Evolutionary conservation across 106 monocot species (phyloP).

Genomic region (Dioscorea zingiberensis): DNA sequence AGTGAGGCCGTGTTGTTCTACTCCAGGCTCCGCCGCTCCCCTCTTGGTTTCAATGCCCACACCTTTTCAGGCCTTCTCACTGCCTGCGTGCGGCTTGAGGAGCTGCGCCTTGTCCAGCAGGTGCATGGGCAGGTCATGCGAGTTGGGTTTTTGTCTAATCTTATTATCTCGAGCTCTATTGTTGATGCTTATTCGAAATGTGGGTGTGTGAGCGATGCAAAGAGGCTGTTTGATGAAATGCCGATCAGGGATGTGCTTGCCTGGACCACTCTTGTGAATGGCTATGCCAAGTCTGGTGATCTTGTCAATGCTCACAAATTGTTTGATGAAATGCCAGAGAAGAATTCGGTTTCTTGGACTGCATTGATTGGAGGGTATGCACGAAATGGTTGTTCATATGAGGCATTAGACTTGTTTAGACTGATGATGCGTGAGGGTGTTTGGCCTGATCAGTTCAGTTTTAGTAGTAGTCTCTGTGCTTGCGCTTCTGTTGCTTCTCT

Average conservation of each 20-base stretch:
- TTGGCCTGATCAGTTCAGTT: conserved; percentile 56
- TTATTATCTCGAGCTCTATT: conserved; percentile 50
- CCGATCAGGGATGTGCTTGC: conserved; percentile 35
- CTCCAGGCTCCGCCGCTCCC: conserved; percentile 27
- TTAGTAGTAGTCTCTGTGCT: conserved; percentile 60
- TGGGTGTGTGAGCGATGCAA: conserved; percentile 31
- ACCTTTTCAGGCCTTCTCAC: conserved; percentile 55
- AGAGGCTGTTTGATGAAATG: conserved; percentile 60
- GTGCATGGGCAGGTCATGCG: conserved; percentile 54
- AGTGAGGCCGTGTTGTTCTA: conserved; percentile 40
- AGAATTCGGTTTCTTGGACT: conserved; percentile 64
- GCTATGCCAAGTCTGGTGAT: conserved; percentile 48
- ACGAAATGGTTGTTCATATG: conserved; percentile 25
- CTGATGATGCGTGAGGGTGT: conserved; percentile 40
- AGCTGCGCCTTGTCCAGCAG: conserved; percentile 27
- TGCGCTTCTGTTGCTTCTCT: conserved; percentile 45
- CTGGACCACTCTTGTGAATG: conserved; percentile 65
- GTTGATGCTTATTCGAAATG: conserved; percentile 64
- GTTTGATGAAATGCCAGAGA: conserved; percentile 70
- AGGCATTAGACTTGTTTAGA: conserved; percentile 58
- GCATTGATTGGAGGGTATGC: conserved; percentile 58
- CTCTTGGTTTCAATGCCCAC: conserved; percentile 26
- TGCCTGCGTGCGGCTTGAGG: conserved; percentile 40
- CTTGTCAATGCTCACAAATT: conserved; percentile 36
- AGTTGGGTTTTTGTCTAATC: conserved; percentile 43